Conservation (phyloP, 805 yeast genomes). For the Starmerella roubikii region DNA sequence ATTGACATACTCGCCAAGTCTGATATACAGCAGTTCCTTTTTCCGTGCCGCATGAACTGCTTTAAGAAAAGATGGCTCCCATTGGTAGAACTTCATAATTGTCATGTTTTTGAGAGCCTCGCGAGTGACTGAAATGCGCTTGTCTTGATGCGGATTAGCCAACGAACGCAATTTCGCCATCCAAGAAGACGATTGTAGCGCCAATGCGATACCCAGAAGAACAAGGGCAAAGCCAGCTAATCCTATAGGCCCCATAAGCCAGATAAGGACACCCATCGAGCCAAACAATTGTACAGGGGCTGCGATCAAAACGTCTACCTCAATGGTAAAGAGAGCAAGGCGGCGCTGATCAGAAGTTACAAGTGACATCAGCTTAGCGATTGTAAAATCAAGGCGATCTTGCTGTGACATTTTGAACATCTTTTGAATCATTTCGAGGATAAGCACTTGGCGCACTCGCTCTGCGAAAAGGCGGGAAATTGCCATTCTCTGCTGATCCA, state of each 20-base stretch:
- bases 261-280: constrained; percentile 48
- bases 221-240: constrained; percentile 51
- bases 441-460: constrained; percentile 51
- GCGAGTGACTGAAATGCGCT: constrained; percentile 56
- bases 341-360: constrained; percentile 69
- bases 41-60: constrained; percentile 27
- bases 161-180: neutral
- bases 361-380: constrained; percentile 57
- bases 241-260: constrained; percentile 57
- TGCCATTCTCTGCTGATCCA: constrained; percentile 48
- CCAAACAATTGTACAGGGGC: constrained; percentile 18
- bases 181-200: constrained; percentile 23
- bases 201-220: constrained; percentile 24
- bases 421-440: constrained; percentile 55
- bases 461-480: constrained; percentile 49
- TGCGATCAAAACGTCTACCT: neutral
- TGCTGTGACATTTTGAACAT: constrained; percentile 45
- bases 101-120: constrained; percentile 67
- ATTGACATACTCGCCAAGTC: constrained; percentile 1
- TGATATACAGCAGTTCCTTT: constrained; percentile 24
- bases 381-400: constrained; percentile 46
- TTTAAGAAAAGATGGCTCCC: constrained; percentile 68
- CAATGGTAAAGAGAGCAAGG: constrained; percentile 36
- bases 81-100: constrained; percentile 72
- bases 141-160: constrained; percentile 42